Base-by-base conservation (phyloP, 2,329 filamentous ascomycete genomes). In the Fusarium veterinarium region DNA sequence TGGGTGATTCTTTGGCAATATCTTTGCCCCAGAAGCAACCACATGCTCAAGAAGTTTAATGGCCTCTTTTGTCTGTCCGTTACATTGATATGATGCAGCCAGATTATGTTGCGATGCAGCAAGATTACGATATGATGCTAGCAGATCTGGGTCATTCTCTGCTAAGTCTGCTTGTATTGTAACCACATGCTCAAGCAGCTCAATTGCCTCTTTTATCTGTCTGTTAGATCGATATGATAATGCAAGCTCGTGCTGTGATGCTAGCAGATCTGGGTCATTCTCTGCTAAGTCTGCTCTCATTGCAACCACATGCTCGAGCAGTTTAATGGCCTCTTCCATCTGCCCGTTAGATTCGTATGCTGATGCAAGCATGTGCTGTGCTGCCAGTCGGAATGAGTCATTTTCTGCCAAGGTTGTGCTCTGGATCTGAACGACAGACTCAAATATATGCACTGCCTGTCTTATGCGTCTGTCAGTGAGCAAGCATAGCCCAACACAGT, bases 251-350 rank as follows among this genome's bases (percentile, higher is more conserved):
- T 44, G 8, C 6, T 20, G n/a, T 23, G 19, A 30, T 20, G 2
- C 0, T 1, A 71, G 51, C n/a, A 14, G 45, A 59, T 3, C 0
- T 1, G 8, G 17, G 33, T 76, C 33, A 2, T 55, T 19, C 17
- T 67, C 55, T 19, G 40, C 42, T 1, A 72, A 19, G 5, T 40
- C 37, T 20, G 19, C 17, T n/a, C n/a, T n/a, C n/a, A 38, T 11
- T 28, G 45, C 23, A 13, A 67, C 64, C 14, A 67, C 64, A 49
- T 55, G 56, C 25, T 68, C 45, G 17, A 65, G 20, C 9, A 71
- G 9, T 20, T 53, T 9, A 6, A 67, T 33, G 37, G 56, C 63
- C 17, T 64, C 42, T 23, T 61, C 12, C 1, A 46, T 35, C 16
- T 53, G 45, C 9, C 60, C 44, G 30, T 46, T 51, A 1, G 8